Base-by-base conservation (phyloP, 352 stramenopile species). In the Phytophthora pini region DNA sequence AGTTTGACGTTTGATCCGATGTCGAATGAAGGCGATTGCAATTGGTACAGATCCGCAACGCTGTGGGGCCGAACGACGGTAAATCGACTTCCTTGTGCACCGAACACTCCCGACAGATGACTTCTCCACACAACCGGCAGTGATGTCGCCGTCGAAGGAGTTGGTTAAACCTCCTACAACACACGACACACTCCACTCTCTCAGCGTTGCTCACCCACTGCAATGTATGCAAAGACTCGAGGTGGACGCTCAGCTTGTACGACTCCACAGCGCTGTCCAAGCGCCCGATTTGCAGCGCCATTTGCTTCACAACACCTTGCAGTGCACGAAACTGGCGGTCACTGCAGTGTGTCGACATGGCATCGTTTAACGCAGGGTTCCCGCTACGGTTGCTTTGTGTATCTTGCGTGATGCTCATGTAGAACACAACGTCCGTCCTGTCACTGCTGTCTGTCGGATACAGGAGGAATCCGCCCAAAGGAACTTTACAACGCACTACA, bases 381-480 rank as follows among this genome's bases (percentile, higher is more conserved):
- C 43, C n/a, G 31, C 38, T 54, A 13, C 55, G 41, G 38, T 56
- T 52, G 34, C 13, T 47, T 50, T 46, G 58, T 53, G 8, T 10
- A 46, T 65, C 41, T 2, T 76, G 74, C 2, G 60, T 59, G 27
- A 91, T 60, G 26, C 71, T 89, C 71, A 91, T 81, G 63, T 82
- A 90, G 60, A 92, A 94, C 9, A 94, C 79, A n/a, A 93, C 84
- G 32, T 90, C 79, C 7, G 83, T 93, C 26, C 71, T 65, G 24
- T 93, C 81, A 34, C 65, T 72, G 41, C 72, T 62, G 53, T 87
- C 69, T 9, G 82, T 92, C 5, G 77, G 70, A 51, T 92, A 94
- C 26, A 93, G 65, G 12, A 92, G 65, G 46, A 89, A 92, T 5
- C 87, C 87, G 0, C 79, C 79, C 12, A 94, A 65, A 9, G 84